A percentile compares a stretch with the other conserved stretches of the same genome.
Conservation (phyloP, 257 asterid species). For the Forsythia viridissima region DNA sequence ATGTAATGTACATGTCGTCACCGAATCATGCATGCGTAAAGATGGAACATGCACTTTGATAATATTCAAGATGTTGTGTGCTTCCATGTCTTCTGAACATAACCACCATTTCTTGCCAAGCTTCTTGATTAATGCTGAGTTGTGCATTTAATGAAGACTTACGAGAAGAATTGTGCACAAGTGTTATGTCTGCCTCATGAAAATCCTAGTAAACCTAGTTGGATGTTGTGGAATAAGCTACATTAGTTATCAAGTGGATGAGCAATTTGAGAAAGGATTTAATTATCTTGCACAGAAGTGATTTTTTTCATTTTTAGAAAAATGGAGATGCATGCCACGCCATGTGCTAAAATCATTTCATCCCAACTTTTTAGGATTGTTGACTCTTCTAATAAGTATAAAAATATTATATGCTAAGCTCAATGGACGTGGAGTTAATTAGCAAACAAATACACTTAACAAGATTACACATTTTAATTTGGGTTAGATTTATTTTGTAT, state of each 20-base stretch:
- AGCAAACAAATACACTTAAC: background rate
- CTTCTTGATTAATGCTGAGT: background rate
- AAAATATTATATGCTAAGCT: background rate
- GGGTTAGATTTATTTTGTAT: background rate
- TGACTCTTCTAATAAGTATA: background rate
- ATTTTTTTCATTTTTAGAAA: background rate
- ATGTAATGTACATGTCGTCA: background rate
- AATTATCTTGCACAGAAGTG: background rate
- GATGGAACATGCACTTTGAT: conserved; percentile 4
- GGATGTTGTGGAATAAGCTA: background rate
- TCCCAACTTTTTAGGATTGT: background rate
- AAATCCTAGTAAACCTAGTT: background rate
- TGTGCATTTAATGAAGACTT: background rate
- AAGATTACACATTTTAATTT: background rate
- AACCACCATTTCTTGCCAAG: conserved; percentile 5
- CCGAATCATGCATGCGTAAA: background rate
- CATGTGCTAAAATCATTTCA: background rate
- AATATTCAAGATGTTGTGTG: background rate
- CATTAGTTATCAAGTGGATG: background rate
- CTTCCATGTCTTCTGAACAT: background rate
- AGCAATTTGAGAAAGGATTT: background rate
- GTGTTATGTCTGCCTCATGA: background rate
- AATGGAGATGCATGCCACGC: no score
- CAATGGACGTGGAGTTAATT: background rate
- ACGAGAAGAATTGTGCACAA: background rate